Conservation (phyloP, 2,329 filamentous ascomycete genomes). For the Exserohilum rostratum region DNA sequence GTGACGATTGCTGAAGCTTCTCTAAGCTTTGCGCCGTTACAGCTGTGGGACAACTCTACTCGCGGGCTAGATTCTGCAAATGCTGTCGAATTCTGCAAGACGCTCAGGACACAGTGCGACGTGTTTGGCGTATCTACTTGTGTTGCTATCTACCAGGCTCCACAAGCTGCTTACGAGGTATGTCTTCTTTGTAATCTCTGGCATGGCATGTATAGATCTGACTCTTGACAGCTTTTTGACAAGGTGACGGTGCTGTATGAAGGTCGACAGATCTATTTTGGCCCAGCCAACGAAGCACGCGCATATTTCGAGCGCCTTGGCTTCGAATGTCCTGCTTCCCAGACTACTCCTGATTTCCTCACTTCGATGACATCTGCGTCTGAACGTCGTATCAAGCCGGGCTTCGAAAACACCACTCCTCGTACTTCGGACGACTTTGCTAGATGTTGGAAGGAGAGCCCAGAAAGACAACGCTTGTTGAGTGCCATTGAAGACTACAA, state of each 20-base stretch:
- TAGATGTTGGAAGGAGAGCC: conserved; percentile 59
- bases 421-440: conserved; percentile 46
- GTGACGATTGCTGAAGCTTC: conserved; percentile 40
- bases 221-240: conserved; percentile 18
- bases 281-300: conserved; percentile 64
- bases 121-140: conserved; percentile 50
- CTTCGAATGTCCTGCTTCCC: conserved; percentile 59
- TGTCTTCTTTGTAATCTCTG: neutral
- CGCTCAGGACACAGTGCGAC: conserved; percentile 64
- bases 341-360: conserved; percentile 74
- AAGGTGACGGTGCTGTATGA: conserved; percentile 53
- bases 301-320: conserved; percentile 71
- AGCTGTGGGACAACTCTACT: conserved; percentile 77
- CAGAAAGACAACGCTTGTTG: conserved; percentile 46
- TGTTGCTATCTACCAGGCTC: conserved; percentile 51
- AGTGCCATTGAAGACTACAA: conserved; percentile 52
- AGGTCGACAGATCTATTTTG: conserved; percentile 73
- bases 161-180: conserved; percentile 67
- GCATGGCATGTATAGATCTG: neutral
- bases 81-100: conserved; percentile 68
- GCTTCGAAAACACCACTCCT: conserved; percentile 51
- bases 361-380: conserved; percentile 66
- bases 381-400: conserved; percentile 39
- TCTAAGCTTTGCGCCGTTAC: conserved; percentile 58
- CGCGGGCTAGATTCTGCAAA: conserved; percentile 73